These are phyloP conservation scores for Trichoderma semiorbis DNA, from an alignment of 2,329 filamentous ascomycete genomes.

Conservation along the genomic window DNA sequence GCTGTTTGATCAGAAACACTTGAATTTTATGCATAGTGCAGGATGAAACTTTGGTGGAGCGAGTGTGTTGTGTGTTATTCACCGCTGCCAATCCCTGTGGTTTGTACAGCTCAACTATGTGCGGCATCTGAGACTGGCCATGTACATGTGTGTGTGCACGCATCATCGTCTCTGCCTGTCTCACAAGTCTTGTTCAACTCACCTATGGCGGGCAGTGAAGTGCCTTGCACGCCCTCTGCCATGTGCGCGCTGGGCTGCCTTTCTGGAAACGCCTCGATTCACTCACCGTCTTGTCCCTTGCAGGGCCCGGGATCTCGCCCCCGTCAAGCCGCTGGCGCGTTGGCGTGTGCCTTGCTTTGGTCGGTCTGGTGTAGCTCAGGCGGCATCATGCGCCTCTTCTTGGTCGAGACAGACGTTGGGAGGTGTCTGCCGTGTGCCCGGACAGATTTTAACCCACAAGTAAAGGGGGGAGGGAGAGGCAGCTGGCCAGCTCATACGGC, in stretches of 20 bases:
- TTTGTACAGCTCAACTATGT: background rate
- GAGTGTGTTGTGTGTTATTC: background rate
- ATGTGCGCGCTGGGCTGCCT: constrained; percentile 5
- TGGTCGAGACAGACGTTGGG: constrained; percentile 3
- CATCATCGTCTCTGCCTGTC: background rate
- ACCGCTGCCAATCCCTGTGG: constrained; percentile 7
- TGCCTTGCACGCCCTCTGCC: background rate
- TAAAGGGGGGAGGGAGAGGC: background rate
- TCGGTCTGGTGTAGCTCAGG: background rate
- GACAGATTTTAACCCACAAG: background rate
- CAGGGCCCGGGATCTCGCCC: constrained; percentile 9
- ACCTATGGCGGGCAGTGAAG: background rate
- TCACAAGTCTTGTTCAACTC: background rate
- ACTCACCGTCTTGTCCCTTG: constrained; percentile 10
- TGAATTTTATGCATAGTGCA: constrained; percentile 14
- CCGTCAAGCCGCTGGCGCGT: constrained; percentile 4
- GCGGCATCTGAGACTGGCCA: constrained; percentile 8
- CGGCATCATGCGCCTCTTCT: background rate
- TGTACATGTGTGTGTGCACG: background rate
- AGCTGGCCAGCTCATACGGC: constrained; percentile 10
- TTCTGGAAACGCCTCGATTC: constrained; percentile 14
- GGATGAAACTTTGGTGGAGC: constrained; percentile 14
- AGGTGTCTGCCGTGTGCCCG: constrained; percentile 12
- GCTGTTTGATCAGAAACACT: background rate
- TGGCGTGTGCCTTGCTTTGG: constrained; percentile 15